Base-by-base conservation (phyloP, 805 yeast species). In the Metschnikowia lunata region DNA sequence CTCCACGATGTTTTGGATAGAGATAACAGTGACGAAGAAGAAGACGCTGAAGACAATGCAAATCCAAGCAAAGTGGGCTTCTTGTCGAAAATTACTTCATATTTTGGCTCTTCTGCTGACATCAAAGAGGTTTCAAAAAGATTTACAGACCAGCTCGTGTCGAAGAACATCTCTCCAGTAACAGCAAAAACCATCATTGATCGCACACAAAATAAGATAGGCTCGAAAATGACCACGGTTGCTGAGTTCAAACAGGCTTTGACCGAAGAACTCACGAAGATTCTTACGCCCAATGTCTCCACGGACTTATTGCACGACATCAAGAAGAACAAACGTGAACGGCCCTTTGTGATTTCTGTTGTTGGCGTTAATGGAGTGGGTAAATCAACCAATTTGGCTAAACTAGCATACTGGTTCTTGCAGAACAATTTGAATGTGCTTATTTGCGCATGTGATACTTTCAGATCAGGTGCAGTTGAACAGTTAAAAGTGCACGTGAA, bases 311-410 rank as follows among this genome's bases (percentile, higher is more conserved):
- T 91, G 30, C 85, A 87, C 52, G 95, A 88, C 56, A 86, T 93
- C 42, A 83, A 84, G 55, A 58, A 67, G 28, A 67, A 69, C 18
- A 52, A 51, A 14, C 61, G 63, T 8, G 60, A 62, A 6, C 62
- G 78, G 8, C 97, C 99, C 2, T 91, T 88, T 54, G 97, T 91
- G n/a, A 88, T 91, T 45, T 89, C 97, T 0, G 91, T 91, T 18
- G 98, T 91, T 26, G 99, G 99, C 34, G 99, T 91, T 15, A 91
- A 91, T 63, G 99, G 99, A 36, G 99, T 91, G 34, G 99, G 99
- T 11, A 91, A 91, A 64, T 91, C 98, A 0, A 91, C 99, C 2
- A 93, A 91, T 59, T 71, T 91, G 49, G 93, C 98, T 26, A 91
- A 91, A 64, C 69, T 91, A 41, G 98, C 97, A 2, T 91, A 87